These are phyloP conservation scores for Kodamaea suecica DNA, from an alignment of 1,139 yeast genomes.

Conservation along the genomic window DNA sequence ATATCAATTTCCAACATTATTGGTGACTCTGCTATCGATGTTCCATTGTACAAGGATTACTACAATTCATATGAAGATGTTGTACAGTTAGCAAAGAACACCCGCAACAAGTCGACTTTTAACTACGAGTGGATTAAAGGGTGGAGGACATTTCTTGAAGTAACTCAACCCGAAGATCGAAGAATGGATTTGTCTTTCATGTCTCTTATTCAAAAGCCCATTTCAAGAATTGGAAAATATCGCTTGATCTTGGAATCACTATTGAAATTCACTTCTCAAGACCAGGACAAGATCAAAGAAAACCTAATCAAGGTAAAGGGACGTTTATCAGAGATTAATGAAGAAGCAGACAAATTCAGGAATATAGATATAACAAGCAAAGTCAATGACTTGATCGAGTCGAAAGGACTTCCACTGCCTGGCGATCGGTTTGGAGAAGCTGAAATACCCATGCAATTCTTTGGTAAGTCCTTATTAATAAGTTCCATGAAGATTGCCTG, in stretches of 20 bases:
- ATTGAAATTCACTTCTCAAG: slow-evolving; percentile 17
- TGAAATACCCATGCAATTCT: slow-evolving; percentile 29
- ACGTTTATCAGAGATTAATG: slow-evolving; percentile 19
- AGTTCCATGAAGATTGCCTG: slow-evolving; percentile 43
- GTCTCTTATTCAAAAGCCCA: slow-evolving; percentile 54
- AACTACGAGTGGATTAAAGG: slow-evolving; percentile 20
- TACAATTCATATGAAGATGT: slow-evolving; percentile 42
- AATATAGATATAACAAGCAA: neutral
- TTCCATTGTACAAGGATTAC: slow-evolving; percentile 39
- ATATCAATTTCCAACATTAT: slow-evolving; percentile 21
- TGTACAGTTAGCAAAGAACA: slow-evolving; percentile 27
- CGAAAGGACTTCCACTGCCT: slow-evolving; percentile 14
- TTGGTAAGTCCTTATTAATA: slow-evolving; percentile 38
- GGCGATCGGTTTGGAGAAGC: slow-evolving; percentile 10
- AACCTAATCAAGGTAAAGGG: slow-evolving; percentile 16
- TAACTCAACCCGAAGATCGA: slow-evolving; percentile 33
- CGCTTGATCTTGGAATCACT: slow-evolving; percentile 46
- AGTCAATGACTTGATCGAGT: slow-evolving; percentile 1
- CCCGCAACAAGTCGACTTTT: slow-evolving; percentile 7
- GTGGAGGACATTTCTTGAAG: slow-evolving; percentile 40
- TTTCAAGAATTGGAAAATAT: slow-evolving; percentile 50
- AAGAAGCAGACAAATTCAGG: slow-evolving; percentile 2
- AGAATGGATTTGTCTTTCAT: slow-evolving; percentile 44
- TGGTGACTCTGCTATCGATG: slow-evolving; percentile 25
- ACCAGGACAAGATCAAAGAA: slow-evolving; percentile 6